Evolutionary conservation across 202 grass and related monocot species (phyloP), one percentile per base, ranked within the genome.

Genomic region (Carex sylvatica): DNA sequence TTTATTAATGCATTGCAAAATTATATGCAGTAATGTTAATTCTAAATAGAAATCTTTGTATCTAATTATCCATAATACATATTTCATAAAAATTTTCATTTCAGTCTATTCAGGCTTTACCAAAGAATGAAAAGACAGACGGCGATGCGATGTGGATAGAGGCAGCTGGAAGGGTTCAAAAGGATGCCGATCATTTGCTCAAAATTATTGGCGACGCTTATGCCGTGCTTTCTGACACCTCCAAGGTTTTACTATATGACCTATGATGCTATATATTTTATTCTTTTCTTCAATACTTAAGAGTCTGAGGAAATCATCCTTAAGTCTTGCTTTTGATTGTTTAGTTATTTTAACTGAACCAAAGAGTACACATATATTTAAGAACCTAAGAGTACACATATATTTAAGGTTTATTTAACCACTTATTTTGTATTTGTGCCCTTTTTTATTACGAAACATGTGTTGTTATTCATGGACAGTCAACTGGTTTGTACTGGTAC

Each of bases 141-240:
- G 84, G 18, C 11, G n/a, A 91, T 85, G 72, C 73, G 47, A 46
- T 83, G 30, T 94, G 88, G 88, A 75, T 58, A 70, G 85, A 91
- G 47, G 83, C 94, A 18, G 76, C 42, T 81, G 89, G 78, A 12
- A 82, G 84, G 71, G 88, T 98, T 70, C 85, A 74, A 65, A 93
- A 78, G 60, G 90, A 98, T 79, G 90, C 95, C 56, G 84, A 90
- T 88, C 90, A 91, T 66, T 90, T 98, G 82, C 95, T 95, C 82
- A 90, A 98, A 91, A 62, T 98, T 53, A 98, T 98, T 66, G 95
- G 90, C 28, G 90, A 98, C 53, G 90, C 92, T 63, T 98, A 98
- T 82, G 78, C 88, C 81, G 84, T 98, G 80, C 95, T 98, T 87
- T 98, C 87, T 53, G 87, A 90, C 44, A 58, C 87, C 46, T 84